Evolutionary conservation across 139 green algal species (phyloP), one percentile per base, ranked within the genome.

Genomic region (Coelastrella sp.): DNA sequence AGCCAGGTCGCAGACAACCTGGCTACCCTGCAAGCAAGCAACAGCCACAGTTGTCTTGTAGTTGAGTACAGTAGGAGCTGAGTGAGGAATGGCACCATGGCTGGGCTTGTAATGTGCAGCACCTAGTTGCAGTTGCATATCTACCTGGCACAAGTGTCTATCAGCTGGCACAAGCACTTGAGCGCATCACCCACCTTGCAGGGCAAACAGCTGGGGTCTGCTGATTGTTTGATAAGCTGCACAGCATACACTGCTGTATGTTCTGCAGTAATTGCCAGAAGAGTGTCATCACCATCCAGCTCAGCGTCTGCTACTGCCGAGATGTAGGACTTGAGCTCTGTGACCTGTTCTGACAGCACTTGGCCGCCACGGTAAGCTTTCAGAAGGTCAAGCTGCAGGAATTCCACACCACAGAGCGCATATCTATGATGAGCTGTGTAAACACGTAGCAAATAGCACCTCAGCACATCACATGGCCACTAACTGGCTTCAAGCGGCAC

Each of bases 301-400:
- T 91, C 87, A 19, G 87, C 87, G 22, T 91, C 87, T 25, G 79
- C 76, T 22, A 91, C 78, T 27, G 87, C 78, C 6, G 35, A 27
- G 22, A 91, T 78, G 78, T 76, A 79, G 4, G 20, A 25, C 78
- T 91, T 91, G 27, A 91, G 87, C 61, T 78, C 27, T 49, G 78
- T 63, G 14, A 90, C 84, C 84, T 88, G 84, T 49, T 80, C 49
- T 20, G 58, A 58, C 22, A 88, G 68, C 10, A 27, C 49, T 12
- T 81, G 35, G 65, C 58, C 56, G 27, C 56, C 56, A 10, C n/a
- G 78, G 14, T 68, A 66, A 8, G 82, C 65, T 20, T 78, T 78
- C 20, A 87, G 27, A 24, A 87, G 27, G 27, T 78, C 65, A 27
- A 66, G 20, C 84, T 88, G 68, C 66, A 81, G 49, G 81, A 5